These are phyloP conservation scores for Rosa lucieae DNA, from an alignment of 306 rosid species.

Conservation along the genomic window DNA sequence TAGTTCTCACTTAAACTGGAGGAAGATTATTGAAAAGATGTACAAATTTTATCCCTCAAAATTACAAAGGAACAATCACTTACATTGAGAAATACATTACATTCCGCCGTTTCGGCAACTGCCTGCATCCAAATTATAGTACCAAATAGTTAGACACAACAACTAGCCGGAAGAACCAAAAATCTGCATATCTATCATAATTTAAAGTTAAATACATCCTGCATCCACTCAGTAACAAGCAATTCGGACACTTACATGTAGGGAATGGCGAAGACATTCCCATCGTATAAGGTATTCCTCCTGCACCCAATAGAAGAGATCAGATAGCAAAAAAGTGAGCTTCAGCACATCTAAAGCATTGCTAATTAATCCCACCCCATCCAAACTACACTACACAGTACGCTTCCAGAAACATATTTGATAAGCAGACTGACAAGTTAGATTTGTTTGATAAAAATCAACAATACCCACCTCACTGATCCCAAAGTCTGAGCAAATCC, in stretches of 20 bases:
- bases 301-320: not conserved
- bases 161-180: not conserved
- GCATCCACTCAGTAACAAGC: not conserved
- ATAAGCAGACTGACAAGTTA: not conserved
- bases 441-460: not conserved
- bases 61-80: not conserved
- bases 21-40: no score
- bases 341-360: not conserved
- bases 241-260: not conserved
- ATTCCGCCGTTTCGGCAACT: not conserved
- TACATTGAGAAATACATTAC: not conserved
- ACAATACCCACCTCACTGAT: not conserved
- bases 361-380: not conserved
- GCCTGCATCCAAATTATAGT: not conserved
- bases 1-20: not conserved
- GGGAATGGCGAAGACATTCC: not conserved
- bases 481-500: not conserved
- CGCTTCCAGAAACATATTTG: no score
- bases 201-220: not conserved
- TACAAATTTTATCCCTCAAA: not conserved
- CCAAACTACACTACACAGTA: no score
- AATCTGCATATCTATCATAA: not conserved
- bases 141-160: not conserved
- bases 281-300: not conserved
- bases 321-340: not conserved